A percentile compares a stretch with the other conserved stretches of the same genome.
These are phyloP conservation scores for Arthroderma sp. DNA, from an alignment of 2,329 filamentous ascomycete genomes.

Conservation along the genomic window DNA sequence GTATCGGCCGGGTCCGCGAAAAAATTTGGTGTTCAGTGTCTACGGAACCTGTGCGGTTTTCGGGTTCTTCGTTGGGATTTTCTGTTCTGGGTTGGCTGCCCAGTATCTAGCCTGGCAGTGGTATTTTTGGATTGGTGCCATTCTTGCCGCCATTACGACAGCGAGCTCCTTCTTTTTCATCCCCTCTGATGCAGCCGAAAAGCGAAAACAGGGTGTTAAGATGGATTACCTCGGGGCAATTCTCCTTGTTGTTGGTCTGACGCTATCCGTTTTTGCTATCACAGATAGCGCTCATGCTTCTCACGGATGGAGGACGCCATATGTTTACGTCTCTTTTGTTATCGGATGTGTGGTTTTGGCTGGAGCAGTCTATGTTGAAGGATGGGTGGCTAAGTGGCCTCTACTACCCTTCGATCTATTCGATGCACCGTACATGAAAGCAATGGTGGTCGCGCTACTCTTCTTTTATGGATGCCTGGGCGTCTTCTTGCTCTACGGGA, in stretches of 20 bases:
- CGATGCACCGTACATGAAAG: slow-evolving; percentile 54
- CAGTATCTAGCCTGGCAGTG: slow-evolving; percentile 48
- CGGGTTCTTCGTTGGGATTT: slow-evolving; percentile 46
- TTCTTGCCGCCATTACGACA: slow-evolving; percentile 38
- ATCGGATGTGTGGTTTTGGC: slow-evolving; percentile 50
- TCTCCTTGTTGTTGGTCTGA: slow-evolving; percentile 52
- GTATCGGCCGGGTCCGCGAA: slow-evolving; percentile 56
- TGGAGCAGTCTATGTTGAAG: slow-evolving; percentile 57
- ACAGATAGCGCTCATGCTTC: slow-evolving; percentile 60
- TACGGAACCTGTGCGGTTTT: slow-evolving; percentile 44
- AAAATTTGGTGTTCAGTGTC: slow-evolving; percentile 54
- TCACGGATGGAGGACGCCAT: slow-evolving; percentile 59
- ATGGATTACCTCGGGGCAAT: slow-evolving; percentile 60
- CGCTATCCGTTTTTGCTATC: slow-evolving; percentile 62
- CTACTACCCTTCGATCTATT: slow-evolving; percentile 61
- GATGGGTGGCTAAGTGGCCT: slow-evolving; percentile 55
- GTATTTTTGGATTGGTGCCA: slow-evolving; percentile 57
- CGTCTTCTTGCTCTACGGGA: slow-evolving; percentile 57
- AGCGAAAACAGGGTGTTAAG: slow-evolving; percentile 30
- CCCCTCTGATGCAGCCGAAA: slow-evolving; percentile 36
- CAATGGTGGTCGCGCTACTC: slow-evolving; percentile 49
- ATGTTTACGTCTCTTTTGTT: slow-evolving; percentile 54
- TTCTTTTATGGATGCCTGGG: slow-evolving; percentile 58
- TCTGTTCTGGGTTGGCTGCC: slow-evolving; percentile 49
- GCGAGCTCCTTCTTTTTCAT: slow-evolving; percentile 38